Evolutionary conservation across 2,329 filamentous ascomycete genomes (phyloP), one percentile per base, ranked within the genome.

Genomic region (Cadophora sp.): DNA sequence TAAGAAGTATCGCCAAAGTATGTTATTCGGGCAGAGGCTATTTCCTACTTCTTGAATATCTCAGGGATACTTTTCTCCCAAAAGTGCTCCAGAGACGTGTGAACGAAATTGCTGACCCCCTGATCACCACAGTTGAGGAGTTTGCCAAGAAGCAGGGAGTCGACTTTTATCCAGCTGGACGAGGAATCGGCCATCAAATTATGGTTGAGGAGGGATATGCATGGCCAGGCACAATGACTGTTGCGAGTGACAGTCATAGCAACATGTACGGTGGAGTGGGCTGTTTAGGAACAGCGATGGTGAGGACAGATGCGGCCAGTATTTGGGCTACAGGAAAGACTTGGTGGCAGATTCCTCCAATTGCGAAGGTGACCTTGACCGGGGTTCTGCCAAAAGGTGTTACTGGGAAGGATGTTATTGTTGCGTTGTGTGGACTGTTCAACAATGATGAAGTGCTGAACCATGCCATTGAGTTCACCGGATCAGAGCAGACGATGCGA

Each of bases 401-500:
- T 0, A 93, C 91, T 0, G 95, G 94, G 36, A 98, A 99, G 79
- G 96, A 98, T 78, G 91, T 97, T 14, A 98, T 98, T 71, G 87
- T 97, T 30, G 92, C 93, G 0, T 84, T 98, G 0, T 96, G 93
- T 73, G 92, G 91, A 0, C 80, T 97, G 0, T 96, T 98, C 82
- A 91, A 92, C 79, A 88, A 91, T 63, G 91, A 93, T 72, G 93
- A 97, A 53, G 95, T 97, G 0, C 84, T 97, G 16, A 98, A 98
- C 80, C 93, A 97, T 76, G 89, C 89, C 5, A 89, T 98, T 68
- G 95, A 98, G 76, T 97, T 97, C 75, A 89, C 88, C 0, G 95
- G 94, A 14, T 89, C 89, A 0, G 88, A 93, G 70, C 84, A 94
- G 76, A 97, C 94, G 0, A 86, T 96, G 83, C 76, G 80, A 51